Conservation (phyloP, 2,329 filamentous ascomycete species). For the Paraphaeosphaeria minitans region DNA sequence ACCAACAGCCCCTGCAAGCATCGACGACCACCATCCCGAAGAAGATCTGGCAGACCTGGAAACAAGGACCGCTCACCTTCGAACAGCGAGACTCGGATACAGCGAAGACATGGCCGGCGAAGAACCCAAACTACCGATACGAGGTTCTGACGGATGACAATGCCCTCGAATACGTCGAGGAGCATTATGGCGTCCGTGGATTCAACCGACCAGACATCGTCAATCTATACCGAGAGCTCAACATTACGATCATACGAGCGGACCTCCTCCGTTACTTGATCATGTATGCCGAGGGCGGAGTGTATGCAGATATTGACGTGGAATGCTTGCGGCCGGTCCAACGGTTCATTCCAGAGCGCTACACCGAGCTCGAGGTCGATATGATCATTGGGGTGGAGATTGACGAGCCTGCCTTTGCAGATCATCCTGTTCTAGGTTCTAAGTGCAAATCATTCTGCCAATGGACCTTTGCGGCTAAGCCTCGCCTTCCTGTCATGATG, state of each 20-base stretch:
- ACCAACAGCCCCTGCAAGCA: conserved; percentile 38
- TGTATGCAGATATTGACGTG: conserved; percentile 66
- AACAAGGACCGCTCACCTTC: conserved; percentile 69
- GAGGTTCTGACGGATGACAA: conserved; percentile 73
- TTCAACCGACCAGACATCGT: conserved; percentile 65
- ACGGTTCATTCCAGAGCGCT: conserved; percentile 67
- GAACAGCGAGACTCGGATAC: conserved; percentile 65
- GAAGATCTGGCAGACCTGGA: conserved; percentile 82
- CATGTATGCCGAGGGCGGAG: conserved; percentile 69
- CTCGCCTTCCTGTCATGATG: conserved; percentile 70
- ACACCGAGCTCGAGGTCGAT: conserved; percentile 67
- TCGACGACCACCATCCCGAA: conserved; percentile 56
- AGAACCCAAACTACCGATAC: conserved; percentile 70
- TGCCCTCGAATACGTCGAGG: conserved; percentile 69
- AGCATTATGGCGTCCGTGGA: conserved; percentile 67
- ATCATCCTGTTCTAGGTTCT: conserved; percentile 68
- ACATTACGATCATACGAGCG: conserved; percentile 68
- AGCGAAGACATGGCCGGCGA: conserved; percentile 68
- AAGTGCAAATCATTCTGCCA: conserved; percentile 76
- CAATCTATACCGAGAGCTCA: conserved; percentile 35
- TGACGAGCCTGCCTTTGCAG: conserved; percentile 67
- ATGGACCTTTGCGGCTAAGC: conserved; percentile 76
- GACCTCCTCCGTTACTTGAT: conserved; percentile 70
- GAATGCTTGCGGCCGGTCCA: conserved; percentile 60
- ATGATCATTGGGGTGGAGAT: conserved; percentile 74